Evolutionary conservation across 202 grass and related monocot genomes (phyloP), one percentile per base, ranked within the genome.

Genomic region (Setaria viridis): DNA sequence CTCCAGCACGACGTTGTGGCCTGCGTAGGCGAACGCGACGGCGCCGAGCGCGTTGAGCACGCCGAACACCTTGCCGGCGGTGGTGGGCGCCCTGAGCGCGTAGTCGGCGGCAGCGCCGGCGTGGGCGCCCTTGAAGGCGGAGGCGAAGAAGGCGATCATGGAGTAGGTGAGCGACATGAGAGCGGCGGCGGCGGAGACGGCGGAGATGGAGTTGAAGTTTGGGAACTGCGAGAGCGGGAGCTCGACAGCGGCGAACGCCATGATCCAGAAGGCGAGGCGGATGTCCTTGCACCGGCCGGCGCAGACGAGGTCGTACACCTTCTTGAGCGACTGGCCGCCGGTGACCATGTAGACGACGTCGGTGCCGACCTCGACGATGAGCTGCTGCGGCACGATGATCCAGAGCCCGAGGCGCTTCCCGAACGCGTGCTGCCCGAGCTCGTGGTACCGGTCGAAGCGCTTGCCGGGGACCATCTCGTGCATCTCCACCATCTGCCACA

Each of bases 401-500:
- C 66, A 84, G 6, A 90, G 62, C n/a, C 88, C 88, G 0, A 83
- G 80, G 11, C 50, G 39, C 0, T 90, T 79, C 15, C 95, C 95
- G 43, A 98, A 93, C 14, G 95, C 95, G 74, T 95, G 89, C 87
- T 95, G 95, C 11, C 95, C 95, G 0, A 98, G 92, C 85, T 97
- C 92, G 46, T 94, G 95, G 91, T 97, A 97, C 13, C 95, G 42
- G 57, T 97, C 95, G 74, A 97, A 91, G 5, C 95, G 86, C 55
- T 85, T 88, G 1, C 95, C 95, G 0, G 90, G 95, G 2, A 97
- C 90, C 87, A 86, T 85, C 88, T 97, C 95, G 59, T 97, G 95
- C 92, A 97, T 93, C 88, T 97, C 92, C 65, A 94, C 92, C 95
- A 97, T 94, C 80, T 94, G 95, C 95, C 95, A 94, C 1, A 97